Percentiles rank a stretch among this genome's conserved stretches.
These are phyloP conservation scores for Tuber aestivum DNA, from an alignment of 495 filamentous ascomycete genomes.

Conservation along the genomic window DNA sequence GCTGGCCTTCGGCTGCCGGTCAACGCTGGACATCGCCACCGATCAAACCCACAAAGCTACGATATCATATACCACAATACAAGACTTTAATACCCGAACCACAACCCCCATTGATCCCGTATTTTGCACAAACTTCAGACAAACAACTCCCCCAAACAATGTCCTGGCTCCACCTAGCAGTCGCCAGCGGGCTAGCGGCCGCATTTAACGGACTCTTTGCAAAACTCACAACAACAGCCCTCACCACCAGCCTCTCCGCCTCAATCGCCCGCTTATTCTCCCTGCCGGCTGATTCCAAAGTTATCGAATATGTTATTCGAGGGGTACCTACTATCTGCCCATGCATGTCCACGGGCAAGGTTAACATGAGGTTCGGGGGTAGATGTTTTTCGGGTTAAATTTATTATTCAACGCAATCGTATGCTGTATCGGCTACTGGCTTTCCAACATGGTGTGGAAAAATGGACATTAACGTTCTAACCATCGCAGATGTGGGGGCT, in stretches of 20 bases:
- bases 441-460: neutral
- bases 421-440: constrained; percentile 33
- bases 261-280: constrained; percentile 59
- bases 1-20: neutral
- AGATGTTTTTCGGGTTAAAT: constrained; percentile 85
- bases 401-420: constrained; percentile 77
- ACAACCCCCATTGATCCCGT: neutral
- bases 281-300: constrained; percentile 48
- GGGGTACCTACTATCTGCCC: constrained; percentile 50
- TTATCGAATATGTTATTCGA: constrained; percentile 62
- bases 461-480: neutral
- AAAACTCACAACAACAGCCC: constrained; percentile 81
- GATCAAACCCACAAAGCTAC: neutral
- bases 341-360: neutral
- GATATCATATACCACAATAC: neutral
- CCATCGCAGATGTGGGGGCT: constrained; percentile 74
- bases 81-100: neutral
- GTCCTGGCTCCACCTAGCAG: constrained; percentile 71
- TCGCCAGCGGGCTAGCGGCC: constrained; percentile 82
- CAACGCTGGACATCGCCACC: neutral
- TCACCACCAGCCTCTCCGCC: constrained; percentile 65
- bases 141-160: neutral
- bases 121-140: neutral
- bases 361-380: neutral
- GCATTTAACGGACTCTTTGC: constrained; percentile 94